phyloP scores from a whole-genome alignment of 2,329 filamentous ascomycete genomes.

The Talaromyces funiculosus region DNA sequence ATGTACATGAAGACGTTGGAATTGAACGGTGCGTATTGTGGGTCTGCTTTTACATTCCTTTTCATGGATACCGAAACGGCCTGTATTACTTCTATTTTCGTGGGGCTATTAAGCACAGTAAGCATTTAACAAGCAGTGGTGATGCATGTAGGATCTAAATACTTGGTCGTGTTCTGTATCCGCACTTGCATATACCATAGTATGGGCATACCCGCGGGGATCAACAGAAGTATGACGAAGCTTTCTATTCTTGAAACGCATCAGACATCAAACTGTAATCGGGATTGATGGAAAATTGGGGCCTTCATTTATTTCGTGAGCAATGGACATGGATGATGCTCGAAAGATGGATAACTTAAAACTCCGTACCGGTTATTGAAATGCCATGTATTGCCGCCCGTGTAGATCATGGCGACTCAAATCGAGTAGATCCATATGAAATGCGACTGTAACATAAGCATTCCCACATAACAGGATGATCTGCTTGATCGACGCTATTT shows the following conservation, averaged over 20 bases:
- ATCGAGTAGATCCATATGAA: neutral
- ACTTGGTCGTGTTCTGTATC: neutral
- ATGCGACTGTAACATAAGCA: slow-evolving; percentile 7
- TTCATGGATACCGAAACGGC: neutral
- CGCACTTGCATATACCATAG: neutral
- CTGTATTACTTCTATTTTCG: neutral
- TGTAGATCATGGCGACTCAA: neutral
- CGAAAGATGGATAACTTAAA: neutral
- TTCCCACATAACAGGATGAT: neutral
- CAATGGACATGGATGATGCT: too few species aligned
- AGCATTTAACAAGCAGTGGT: neutral
- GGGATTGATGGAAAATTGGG: neutral
- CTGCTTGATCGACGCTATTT: slow-evolving; percentile 3
- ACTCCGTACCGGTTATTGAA: neutral
- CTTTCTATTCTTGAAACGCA: neutral
- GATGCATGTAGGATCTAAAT: neutral
- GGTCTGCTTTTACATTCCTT: neutral
- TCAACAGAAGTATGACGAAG: neutral
- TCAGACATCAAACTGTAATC: neutral
- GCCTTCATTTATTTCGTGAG: neutral
- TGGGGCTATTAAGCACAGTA: neutral
- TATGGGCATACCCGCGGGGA: neutral
- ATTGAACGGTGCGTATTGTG: neutral
- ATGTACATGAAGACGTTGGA: neutral
- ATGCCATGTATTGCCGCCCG: neutral